These are phyloP conservation scores for Aphelidium insulamus DNA, from an alignment of 371 early-diverging fungal genomes.

Conservation along the genomic window DNA sequence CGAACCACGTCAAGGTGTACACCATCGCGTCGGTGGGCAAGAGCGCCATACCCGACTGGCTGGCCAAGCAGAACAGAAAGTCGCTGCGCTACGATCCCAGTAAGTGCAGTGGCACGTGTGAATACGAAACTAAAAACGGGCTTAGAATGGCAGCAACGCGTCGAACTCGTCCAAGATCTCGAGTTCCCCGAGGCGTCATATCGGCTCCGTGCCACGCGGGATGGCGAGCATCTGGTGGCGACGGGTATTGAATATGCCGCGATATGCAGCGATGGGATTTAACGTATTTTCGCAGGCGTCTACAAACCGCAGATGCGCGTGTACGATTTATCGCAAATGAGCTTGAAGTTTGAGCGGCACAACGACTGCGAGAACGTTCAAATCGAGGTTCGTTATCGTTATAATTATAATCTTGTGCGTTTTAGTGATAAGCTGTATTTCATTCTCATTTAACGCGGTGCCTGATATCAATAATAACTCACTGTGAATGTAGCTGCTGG, in stretches of 20 bases:
- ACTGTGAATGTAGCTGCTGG: conserved; percentile 27
- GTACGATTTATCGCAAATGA: conserved; percentile 73
- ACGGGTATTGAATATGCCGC: conserved; percentile 37
- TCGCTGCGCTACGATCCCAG: conserved; percentile 69
- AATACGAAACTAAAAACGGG: background rate
- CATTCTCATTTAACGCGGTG: background rate
- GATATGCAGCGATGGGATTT: background rate
- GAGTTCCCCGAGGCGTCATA: conserved; percentile 92
- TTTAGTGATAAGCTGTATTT: background rate
- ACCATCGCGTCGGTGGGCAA: conserved; percentile 61
- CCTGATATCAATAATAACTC: background rate
- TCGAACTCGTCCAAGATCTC: conserved; percentile 91
- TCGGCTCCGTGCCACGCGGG: conserved; percentile 56
- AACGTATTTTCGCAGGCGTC: conserved; percentile 25
- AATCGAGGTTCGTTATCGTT: conserved; percentile 29
- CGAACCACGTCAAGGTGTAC: conserved; percentile 79
- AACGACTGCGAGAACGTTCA: conserved; percentile 81
- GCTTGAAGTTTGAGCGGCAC: conserved; percentile 96
- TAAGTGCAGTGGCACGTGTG: conserved; percentile 7
- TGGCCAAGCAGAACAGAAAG: conserved; percentile 57
- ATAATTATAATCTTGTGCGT: background rate
- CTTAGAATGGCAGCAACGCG: conserved; percentile 60
- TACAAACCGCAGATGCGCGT: conserved; percentile 97
- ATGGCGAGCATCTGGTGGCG: conserved; percentile 70
- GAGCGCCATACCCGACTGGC: conserved; percentile 83